These are phyloP conservation scores for Sporothrix schenckii DNA, from an alignment of 2,329 filamentous ascomycete species.

Conservation along the genomic window DNA sequence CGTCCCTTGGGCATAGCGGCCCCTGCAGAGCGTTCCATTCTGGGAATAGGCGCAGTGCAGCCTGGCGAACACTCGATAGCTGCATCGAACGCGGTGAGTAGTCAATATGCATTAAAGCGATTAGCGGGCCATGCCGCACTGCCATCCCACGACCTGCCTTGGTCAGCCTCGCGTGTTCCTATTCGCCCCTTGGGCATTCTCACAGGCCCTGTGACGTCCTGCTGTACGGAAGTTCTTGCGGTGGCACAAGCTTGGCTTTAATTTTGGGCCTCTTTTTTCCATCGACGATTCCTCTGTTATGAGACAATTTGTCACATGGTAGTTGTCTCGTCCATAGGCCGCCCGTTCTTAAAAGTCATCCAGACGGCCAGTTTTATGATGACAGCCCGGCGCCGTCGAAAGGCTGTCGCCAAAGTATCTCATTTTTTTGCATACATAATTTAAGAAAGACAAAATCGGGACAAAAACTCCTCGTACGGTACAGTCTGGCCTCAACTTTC, in stretches of 20 bases:
- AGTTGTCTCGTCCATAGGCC: neutral
- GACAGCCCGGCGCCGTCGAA: too few species aligned
- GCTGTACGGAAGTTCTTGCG: neutral
- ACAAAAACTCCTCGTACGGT: too few species aligned
- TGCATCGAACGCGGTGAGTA: neutral
- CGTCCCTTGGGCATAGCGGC: constrained; percentile 1
- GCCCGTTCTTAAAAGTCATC: too few species aligned
- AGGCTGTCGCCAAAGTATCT: too few species aligned
- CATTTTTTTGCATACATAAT: too few species aligned
- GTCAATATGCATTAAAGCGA: neutral
- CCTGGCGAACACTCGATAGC: neutral
- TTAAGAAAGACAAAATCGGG: too few species aligned
- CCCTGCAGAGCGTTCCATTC: constrained; percentile 15
- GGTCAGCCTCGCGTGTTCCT: neutral
- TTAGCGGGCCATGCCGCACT: neutral
- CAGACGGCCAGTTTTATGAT: too few species aligned
- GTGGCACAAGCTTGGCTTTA: neutral
- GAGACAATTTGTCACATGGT: constrained; percentile 16
- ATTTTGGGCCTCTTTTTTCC: neutral
- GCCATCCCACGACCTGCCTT: neutral
- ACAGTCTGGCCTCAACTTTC: too few species aligned
- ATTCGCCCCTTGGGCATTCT: constrained; percentile 17
- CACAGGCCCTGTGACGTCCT: neutral
- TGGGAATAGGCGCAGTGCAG: neutral
- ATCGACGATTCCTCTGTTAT: neutral